Conservation (phyloP, 495 filamentous ascomycete species). For the Annulohypoxylon moriforme region DNA sequence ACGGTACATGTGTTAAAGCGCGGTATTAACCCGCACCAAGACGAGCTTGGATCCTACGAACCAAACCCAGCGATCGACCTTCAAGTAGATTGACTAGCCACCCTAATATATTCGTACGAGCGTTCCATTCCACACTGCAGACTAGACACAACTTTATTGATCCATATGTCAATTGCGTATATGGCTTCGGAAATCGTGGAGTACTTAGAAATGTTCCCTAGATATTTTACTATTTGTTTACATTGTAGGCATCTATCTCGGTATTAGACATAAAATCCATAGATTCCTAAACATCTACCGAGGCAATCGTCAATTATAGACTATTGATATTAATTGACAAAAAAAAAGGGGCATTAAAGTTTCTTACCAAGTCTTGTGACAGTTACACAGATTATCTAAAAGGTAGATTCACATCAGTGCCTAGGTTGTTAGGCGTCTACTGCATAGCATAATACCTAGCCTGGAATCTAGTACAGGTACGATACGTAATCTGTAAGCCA, state of each 20-base stretch:
- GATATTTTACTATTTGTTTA: neutral
- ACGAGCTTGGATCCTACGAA: constrained; percentile 38
- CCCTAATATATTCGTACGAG: constrained; percentile 18
- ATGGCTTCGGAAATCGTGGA: neutral
- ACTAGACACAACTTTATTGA: constrained; percentile 1
- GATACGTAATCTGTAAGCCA: constrained; percentile 35
- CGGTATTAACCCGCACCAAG: constrained; percentile 38
- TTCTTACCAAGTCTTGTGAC: constrained; percentile 1
- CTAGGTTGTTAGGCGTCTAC: neutral
- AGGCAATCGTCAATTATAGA: neutral
- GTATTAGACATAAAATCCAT: neutral
- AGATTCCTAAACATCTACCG: neutral
- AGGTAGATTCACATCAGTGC: neutral
- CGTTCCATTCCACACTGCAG: neutral
- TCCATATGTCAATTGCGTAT: neutral
- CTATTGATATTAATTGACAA: neutral
- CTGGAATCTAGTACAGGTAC: constrained; percentile 20
- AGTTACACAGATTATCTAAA: constrained; percentile 27
- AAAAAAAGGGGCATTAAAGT: constrained; percentile 2
- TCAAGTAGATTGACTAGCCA: constrained; percentile 32
- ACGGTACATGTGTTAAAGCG: constrained; percentile 40
- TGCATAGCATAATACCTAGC: neutral
- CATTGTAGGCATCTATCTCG: neutral
- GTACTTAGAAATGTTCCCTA: neutral
- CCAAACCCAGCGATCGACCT: constrained; percentile 41